Evolutionary conservation across 768 basidiomycete genomes (phyloP), one percentile per base, ranked within the genome.

Genomic region (Lactarius sp.): DNA sequence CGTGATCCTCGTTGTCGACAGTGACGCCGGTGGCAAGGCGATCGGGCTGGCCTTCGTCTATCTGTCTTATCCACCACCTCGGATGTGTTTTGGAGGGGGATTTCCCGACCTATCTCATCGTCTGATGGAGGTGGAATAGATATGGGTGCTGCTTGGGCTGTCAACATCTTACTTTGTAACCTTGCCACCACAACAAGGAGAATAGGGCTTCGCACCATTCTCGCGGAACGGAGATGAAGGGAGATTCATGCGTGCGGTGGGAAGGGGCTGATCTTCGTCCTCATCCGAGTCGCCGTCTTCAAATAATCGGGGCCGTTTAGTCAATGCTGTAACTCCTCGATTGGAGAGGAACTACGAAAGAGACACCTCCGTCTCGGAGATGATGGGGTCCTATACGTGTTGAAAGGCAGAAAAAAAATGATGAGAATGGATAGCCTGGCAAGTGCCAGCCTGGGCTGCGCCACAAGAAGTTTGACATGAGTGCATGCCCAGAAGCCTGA

Each of bases 11-110:
- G 85, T 27, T 80, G 71, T 94, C 91, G 3, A 92, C 80, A 3
- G 91, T 86, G 6, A 91, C 86, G 34, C 91, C 92, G 16, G 88
- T 90, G 18, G 87, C 87, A 57, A 95, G 79, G 46, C 91, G 82
- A 52, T 82, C 84, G 18, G 93, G 74, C 71, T 92, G 89, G 36
- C 81, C 79, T 69, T 89, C 89, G 55, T 91, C 87, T 81, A 92
- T 83, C 72, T 84, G 86, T 72, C 71, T 90, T 91, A 65, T 89
- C 77, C 67, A 79, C 81, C 6, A 80, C 61, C 22, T 80, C 82
- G 49, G 77, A 76, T 27, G 79, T 77, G 56, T 79, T 80, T 3
- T 74, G 69, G 22, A 81, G 83, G 59, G 83, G 82, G n/a, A 72
- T 56, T 33, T 75, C 75, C 2, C 75, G 70, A 36, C 71, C 74